Evolutionary conservation across 768 basidiomycete genomes (phyloP), one percentile per base, ranked within the genome.

Genomic region (Naganishia vaughanmartiniae): DNA sequence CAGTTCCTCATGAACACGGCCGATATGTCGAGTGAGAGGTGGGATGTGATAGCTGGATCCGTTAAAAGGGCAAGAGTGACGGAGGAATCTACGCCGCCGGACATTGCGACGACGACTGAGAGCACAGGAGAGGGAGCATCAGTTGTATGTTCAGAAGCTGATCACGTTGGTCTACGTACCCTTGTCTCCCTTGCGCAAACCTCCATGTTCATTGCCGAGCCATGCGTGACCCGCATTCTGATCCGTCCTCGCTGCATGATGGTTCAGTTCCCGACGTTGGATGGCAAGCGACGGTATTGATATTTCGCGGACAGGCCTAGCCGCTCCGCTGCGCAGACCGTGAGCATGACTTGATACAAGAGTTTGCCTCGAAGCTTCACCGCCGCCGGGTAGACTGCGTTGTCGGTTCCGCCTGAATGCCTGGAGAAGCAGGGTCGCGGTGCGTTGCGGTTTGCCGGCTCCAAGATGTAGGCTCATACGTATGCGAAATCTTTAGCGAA

Each of bases 1-100:
- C 94, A 98, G 71, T 98, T 97, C 26, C 92, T 87, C 94, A 98
- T 98, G 80, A 89, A 97, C 0, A 96, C 86, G 4, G 92, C 92
- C 48, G 90, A 89, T 1, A 95, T 84, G 76, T 93, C 88, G 73
- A 87, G 90, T 9, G 51, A 34, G 0, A 70, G 46, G 39, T 30
- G 24, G 34, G 67, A 51, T 5, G 54, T 39, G n/a, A 63, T 66
- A 45, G 24, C 14, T 48, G 67, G 70, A n/a, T 67, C 55, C 17
- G 88, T 84, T 26, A 96, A 83, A 11, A 96, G 81, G 70, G 85
- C 84, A n/a, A 93, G 91, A 1, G 91, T 83, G 14, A 95, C 92
- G 1, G 91, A 92, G 5, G 93, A 95, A 79, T 98, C 94, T 15
- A 97, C 93, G 3, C 94, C 94, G 31, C 94, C 94, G 0, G 92